Conservation (phyloP, 371 early-diverging fungal genomes). For the Apophysomyces sp. region DNA sequence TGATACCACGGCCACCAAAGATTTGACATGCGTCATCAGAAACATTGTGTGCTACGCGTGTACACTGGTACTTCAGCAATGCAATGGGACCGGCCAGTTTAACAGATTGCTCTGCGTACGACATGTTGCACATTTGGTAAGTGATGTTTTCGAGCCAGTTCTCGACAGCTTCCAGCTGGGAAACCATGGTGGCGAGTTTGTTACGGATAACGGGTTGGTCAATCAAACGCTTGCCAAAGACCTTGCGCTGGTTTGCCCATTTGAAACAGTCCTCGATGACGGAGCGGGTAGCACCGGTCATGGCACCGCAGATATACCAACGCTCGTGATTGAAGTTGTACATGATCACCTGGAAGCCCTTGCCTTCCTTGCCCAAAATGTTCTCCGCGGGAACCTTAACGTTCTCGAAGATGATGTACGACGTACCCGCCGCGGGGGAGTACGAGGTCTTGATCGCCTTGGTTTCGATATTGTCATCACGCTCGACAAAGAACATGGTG, state of each 20-base stretch:
- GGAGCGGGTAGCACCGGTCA: constrained; percentile 22
- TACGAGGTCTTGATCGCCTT: constrained; percentile 67
- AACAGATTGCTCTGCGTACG: constrained; percentile 53
- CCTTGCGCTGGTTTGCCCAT: constrained; percentile 55
- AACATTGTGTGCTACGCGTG: constrained; percentile 54
- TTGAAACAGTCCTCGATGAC: constrained; percentile 44
- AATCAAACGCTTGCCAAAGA: constrained; percentile 81
- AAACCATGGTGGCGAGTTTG: constrained; percentile 69
- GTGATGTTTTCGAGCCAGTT: constrained; percentile 58
- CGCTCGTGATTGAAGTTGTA: constrained; percentile 61
- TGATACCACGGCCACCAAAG: constrained; percentile 65
- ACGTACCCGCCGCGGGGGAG: constrained; percentile 59
- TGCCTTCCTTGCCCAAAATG: constrained; percentile 68
- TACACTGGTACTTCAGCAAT: constrained; percentile 53
- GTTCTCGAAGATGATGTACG: constrained; percentile 57
- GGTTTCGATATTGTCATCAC: constrained; percentile 54
- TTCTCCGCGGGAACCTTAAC: constrained; percentile 76
- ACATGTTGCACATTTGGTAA: constrained; percentile 61
- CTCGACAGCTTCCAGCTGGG: constrained; percentile 53
- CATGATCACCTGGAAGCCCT: constrained; percentile 62
- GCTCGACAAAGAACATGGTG: constrained; percentile 63
- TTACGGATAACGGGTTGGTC: constrained; percentile 71
- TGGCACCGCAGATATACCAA: constrained; percentile 32
- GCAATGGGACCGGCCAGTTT: constrained; percentile 69
- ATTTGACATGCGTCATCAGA: constrained; percentile 65